phyloP scores from a whole-genome alignment of 345 rosid genomes.

The Cardiospermum halicacabum region DNA sequence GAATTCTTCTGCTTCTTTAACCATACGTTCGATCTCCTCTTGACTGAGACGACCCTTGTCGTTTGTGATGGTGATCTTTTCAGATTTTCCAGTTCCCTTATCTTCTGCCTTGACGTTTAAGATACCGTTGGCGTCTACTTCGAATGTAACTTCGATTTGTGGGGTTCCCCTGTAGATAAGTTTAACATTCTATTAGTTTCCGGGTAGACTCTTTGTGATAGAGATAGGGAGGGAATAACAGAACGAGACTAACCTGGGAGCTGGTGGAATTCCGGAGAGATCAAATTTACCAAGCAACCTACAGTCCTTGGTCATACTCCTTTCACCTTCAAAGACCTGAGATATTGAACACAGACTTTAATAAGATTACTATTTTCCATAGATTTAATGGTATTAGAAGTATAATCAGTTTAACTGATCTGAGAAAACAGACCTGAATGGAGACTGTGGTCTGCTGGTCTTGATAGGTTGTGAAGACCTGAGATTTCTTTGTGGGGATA shows the following conservation, averaged over 20 bases:
- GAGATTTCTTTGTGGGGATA: slow-evolving; percentile 97
- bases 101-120: slow-evolving; percentile 91
- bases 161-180: slow-evolving; percentile 77
- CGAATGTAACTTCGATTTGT: slow-evolving; percentile 95
- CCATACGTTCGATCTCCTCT: slow-evolving; percentile 96
- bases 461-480: slow-evolving; percentile 96
- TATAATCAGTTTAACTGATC: not conserved
- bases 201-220: not conserved
- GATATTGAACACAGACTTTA: slow-evolving; percentile 9
- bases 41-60: slow-evolving; percentile 95
- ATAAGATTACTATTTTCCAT: slow-evolving; percentile 5
- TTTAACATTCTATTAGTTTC: not conserved
- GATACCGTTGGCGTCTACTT: slow-evolving; percentile 94
- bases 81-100: slow-evolving; percentile 80
- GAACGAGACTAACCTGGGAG: slow-evolving; percentile 59
- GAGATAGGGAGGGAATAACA: too few relatives aligned
- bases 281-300: slow-evolving; percentile 88
- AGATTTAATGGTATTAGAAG: not conserved
- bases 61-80: slow-evolving; percentile 92
- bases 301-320: slow-evolving; percentile 95
- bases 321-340: slow-evolving; percentile 95
- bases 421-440: slow-evolving; percentile 50
- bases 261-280: slow-evolving; percentile 74
- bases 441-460: slow-evolving; percentile 98
- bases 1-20: slow-evolving; percentile 87